Conservation (phyloP, 495 filamentous ascomycete species). For the Penicillium pancosmium region DNA sequence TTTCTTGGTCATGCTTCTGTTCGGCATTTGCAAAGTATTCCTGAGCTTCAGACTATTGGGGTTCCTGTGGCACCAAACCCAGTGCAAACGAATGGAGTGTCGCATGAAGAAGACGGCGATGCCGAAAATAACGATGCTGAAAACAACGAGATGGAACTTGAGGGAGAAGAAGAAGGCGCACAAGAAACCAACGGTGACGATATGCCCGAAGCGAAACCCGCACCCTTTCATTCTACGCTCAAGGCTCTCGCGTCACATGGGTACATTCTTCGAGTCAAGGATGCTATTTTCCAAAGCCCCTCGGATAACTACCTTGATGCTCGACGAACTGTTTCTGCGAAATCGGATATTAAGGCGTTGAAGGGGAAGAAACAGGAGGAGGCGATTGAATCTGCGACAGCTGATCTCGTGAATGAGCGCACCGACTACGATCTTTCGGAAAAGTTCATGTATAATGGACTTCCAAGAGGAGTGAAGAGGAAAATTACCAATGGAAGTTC, state of each 20-base stretch:
- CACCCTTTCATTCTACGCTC: conserved; percentile 47
- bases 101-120: conserved; percentile 21
- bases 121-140: conserved; percentile 2
- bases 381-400: conserved; percentile 46
- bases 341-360: conserved; percentile 44
- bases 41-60: conserved; percentile 32
- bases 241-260: conserved; percentile 50
- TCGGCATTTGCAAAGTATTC: conserved; percentile 60
- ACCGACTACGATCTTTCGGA: conserved; percentile 37
- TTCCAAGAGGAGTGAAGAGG: conserved; percentile 43
- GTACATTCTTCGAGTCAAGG: conserved; percentile 50
- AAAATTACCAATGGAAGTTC: conserved; percentile 24
- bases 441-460: conserved; percentile 38
- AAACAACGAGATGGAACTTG: conserved; percentile 30
- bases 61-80: conserved; percentile 21
- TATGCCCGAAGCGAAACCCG: conserved; percentile 18
- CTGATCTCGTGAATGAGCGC: conserved; percentile 34
- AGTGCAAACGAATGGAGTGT: conserved; percentile 34
- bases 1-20: conserved; percentile 77
- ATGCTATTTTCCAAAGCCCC: conserved; percentile 54
- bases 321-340: conserved; percentile 39
- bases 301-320: conserved; percentile 54
- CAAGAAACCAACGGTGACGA: conserved; percentile 27
- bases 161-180: conserved; percentile 22
- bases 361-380: conserved; percentile 63